phyloP scores from a whole-genome alignment of 208 protist genomes.

The Acanthamoeba sp. region DNA sequence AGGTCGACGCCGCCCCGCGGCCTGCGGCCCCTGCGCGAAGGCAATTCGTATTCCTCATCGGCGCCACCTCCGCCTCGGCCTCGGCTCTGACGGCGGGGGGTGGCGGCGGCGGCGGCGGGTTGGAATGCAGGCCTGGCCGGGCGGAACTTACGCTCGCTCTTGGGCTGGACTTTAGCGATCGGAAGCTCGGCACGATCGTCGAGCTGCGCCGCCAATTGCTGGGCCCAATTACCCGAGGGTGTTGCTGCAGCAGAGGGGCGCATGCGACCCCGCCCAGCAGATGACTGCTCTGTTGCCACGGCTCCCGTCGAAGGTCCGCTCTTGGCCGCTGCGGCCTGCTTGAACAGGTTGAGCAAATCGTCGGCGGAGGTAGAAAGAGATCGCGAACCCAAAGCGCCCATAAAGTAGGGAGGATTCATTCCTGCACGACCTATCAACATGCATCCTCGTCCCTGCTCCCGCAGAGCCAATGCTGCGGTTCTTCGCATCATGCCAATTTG shows the following conservation, averaged over 20 bases:
- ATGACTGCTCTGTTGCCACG: not conserved
- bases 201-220: conserved; percentile 15
- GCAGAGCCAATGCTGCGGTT: not conserved
- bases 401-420: not conserved
- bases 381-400: not conserved
- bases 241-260: not conserved
- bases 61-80: no score
- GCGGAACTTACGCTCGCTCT: not conserved
- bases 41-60: no score
- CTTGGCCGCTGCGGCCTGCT: conserved; percentile 14
- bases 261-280: not conserved
- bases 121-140: not conserved
- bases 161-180: not conserved
- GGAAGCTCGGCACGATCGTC: not conserved
- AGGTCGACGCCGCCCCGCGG: no score
- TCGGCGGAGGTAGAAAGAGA: not conserved
- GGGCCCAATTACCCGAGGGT: not conserved
- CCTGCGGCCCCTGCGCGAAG: no score
- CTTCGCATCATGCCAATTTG: not conserved
- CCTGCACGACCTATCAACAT: not conserved
- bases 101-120: not conserved
- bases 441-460: not conserved
- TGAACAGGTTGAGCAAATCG: conserved; percentile 27
- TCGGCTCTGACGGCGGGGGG: no score
- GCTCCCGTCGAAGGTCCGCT: not conserved